These are phyloP conservation scores for barrel medic (Medicago truncatula) DNA, from an alignment of 306 rosid genomes.

Conservation along the genomic window MtrunA17r5.0-ANR NC_053049.1:9379001-9379500, in stretches of 20 bases:
- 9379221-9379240: background rate
- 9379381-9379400: conserved; percentile 66
- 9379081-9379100: no score
- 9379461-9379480: conserved; percentile 25
- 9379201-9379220: background rate
- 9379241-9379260: conserved; percentile 63
- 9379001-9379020: no score
- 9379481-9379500: no score
- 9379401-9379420: conserved; percentile 60
- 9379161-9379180: conserved; percentile 42
- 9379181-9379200: conserved; percentile 36
- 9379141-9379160: background rate
- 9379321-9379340: conserved; percentile 61
- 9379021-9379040: no score
- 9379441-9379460: conserved; percentile 57
- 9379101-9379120: no score
- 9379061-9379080: no score
- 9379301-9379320: conserved; percentile 84
- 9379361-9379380: conserved; percentile 55
- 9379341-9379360: conserved; percentile 47
- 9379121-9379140: no score
- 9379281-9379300: conserved; percentile 79
- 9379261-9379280: conserved; percentile 83
- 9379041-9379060: no score
- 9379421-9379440: conserved; percentile 51